Percentiles rank a stretch among this genome's conserved stretches.
These are phyloP conservation scores for Podospora sp. DNA, from an alignment of 495 filamentous ascomycete species.

Conservation along the genomic window DNA sequence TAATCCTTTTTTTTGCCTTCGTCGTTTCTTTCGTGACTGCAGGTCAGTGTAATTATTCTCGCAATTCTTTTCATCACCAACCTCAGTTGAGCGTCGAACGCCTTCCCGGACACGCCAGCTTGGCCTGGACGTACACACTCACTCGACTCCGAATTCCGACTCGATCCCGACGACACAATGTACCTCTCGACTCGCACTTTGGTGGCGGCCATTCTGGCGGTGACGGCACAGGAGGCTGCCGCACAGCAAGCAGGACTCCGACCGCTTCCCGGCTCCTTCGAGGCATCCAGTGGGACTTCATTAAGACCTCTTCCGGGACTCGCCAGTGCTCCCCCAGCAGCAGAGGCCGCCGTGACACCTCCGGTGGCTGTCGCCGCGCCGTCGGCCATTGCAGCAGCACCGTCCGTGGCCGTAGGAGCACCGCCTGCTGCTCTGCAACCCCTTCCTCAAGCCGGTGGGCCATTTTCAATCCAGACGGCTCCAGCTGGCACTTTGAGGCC, in stretches of 20 bases:
- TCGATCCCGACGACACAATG: constrained; percentile 29
- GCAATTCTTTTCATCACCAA: constrained; percentile 18
- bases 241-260: constrained; percentile 15
- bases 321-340: not conserved
- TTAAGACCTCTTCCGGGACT: constrained; percentile 1
- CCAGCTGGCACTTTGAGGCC: constrained; percentile 3
- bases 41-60: constrained; percentile 32
- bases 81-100: constrained; percentile 18
- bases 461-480: not conserved
- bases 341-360: not conserved
- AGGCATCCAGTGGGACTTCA: not conserved
- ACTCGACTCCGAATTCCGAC: constrained; percentile 6
- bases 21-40: constrained; percentile 39
- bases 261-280: constrained; percentile 2
- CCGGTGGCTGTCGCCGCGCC: not conserved
- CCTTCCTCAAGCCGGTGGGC: not conserved
- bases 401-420: not conserved
- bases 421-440: not conserved
- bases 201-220: constrained; percentile 31
- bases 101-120: constrained; percentile 23
- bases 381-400: not conserved
- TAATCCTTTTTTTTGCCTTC: constrained; percentile 18
- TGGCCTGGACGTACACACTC: constrained; percentile 19
- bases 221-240: constrained; percentile 27
- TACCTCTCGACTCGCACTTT: constrained; percentile 29